Percentiles rank a stretch among this genome's conserved stretches.
phyloP scores from a whole-genome alignment of 768 basidiomycete genomes.

The Boletellus ananiceps region DNA sequence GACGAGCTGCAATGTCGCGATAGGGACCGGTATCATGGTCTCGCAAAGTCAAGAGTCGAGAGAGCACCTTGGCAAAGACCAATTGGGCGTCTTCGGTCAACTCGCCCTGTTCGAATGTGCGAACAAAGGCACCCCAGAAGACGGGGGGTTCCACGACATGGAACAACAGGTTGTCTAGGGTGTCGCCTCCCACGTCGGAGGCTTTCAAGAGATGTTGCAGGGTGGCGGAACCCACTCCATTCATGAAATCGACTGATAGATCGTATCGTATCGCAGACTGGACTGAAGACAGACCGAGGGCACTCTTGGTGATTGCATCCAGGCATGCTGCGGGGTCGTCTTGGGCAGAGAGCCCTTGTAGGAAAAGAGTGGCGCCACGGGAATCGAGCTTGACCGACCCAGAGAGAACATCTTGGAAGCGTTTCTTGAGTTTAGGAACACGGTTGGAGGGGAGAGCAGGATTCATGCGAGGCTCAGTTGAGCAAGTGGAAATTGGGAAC shows the following conservation, averaged over 20 bases:
- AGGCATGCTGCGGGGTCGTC: constrained; percentile 37
- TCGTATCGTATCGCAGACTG: constrained; percentile 40
- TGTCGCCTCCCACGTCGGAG: constrained; percentile 38
- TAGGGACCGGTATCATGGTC: constrained; percentile 33
- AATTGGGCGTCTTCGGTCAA: constrained; percentile 36
- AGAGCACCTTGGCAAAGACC: constrained; percentile 45
- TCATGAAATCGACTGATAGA: constrained; percentile 37
- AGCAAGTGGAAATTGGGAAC: too few relatives aligned
- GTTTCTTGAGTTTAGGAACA: constrained; percentile 27
- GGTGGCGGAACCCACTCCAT: constrained; percentile 36
- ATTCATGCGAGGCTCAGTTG: not conserved
- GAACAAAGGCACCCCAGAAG: constrained; percentile 41
- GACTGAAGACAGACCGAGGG: constrained; percentile 36
- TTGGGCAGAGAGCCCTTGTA: constrained; percentile 44
- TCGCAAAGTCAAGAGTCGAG: constrained; percentile 41
- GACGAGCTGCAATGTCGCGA: constrained; percentile 34
- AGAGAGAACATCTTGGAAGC: constrained; percentile 30
- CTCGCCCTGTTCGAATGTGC: constrained; percentile 29
- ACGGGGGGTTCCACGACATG: constrained; percentile 46
- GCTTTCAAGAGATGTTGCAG: constrained; percentile 39
- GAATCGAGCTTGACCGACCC: constrained; percentile 27
- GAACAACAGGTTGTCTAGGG: constrained; percentile 37
- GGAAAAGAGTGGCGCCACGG: constrained; percentile 31
- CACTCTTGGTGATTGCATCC: constrained; percentile 33
- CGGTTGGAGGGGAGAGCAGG: constrained; percentile 1